Percentiles rank a stretch among this genome's conserved stretches.
Evolutionary conservation across 2,329 filamentous ascomycete species (phyloP).

Genomic region (Biscogniauxia mediterranea): DNA sequence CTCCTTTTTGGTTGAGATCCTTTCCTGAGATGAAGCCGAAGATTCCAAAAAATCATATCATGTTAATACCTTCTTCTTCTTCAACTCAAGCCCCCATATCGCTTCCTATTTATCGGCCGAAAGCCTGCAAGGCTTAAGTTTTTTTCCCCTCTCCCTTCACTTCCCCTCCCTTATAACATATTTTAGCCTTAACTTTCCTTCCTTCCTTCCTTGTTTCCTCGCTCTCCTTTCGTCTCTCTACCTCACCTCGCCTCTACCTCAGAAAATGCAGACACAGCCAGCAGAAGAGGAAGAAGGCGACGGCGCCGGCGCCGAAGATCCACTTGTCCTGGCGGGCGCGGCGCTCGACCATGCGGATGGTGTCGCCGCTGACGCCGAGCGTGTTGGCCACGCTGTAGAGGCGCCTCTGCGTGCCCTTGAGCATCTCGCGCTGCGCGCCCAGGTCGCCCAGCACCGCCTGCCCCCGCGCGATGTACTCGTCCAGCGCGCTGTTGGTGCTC

Average conservation of each 20-base stretch:
- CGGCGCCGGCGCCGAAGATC: conserved; percentile 88
- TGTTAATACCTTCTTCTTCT: too few species aligned
- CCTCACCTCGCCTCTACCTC: conserved; percentile 47
- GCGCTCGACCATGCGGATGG: conserved; percentile 93
- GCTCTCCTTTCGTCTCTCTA: too few species aligned
- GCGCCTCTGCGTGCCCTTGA: conserved; percentile 89
- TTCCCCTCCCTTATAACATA: too few species aligned
- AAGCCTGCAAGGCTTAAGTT: too few species aligned
- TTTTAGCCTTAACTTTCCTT: too few species aligned
- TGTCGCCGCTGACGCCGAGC: conserved; percentile 88
- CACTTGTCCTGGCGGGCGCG: conserved; percentile 94
- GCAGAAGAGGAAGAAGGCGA: conserved; percentile 87
- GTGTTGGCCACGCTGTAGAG: conserved; percentile 94
- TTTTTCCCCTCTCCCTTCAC: too few species aligned
- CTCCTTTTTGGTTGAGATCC: too few species aligned
- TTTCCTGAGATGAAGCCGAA: background rate
- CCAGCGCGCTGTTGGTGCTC: conserved; percentile 78
- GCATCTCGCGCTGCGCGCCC: conserved; percentile 84
- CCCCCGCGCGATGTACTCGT: conserved; percentile 90
- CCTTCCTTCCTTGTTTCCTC: too few species aligned
- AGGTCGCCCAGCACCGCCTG: conserved; percentile 87
- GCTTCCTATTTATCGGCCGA: too few species aligned
- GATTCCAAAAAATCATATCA: too few species aligned
- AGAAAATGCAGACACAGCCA: conserved; percentile 87
- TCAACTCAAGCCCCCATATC: too few species aligned